Percentiles rank a stretch among this genome's conserved stretches.
Evolutionary conservation across 2,329 filamentous ascomycete species (phyloP).

Genomic region (Arthrobotrys sphaeroides): DNA sequence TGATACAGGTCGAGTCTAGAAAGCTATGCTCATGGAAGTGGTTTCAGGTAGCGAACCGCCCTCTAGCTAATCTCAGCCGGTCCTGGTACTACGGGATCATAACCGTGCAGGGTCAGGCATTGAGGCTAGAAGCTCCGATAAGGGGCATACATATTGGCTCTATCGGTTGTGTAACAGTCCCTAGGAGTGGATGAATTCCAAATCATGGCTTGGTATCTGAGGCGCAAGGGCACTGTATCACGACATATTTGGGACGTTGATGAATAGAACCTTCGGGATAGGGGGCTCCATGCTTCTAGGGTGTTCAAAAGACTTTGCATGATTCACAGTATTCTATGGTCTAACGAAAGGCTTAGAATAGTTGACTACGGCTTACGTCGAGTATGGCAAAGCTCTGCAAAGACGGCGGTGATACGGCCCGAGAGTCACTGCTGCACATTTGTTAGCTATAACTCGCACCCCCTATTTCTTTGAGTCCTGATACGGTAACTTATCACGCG

Average conservation of each 20-base stretch:
- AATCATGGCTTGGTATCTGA: background rate
- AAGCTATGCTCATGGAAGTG: background rate
- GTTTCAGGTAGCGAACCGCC: conserved; percentile 24
- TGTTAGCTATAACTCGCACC: background rate
- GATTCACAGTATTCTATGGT: background rate
- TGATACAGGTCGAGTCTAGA: background rate
- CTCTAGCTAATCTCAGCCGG: background rate
- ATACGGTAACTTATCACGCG: conserved; percentile 16
- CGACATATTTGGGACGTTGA: background rate
- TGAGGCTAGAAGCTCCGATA: background rate
- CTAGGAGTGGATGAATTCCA: conserved; percentile 11
- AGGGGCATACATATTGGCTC: background rate
- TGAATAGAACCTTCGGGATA: background rate
- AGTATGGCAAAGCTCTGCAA: background rate
- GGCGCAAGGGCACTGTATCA: background rate
- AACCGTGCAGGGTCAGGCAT: background rate
- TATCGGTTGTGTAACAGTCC: conserved; percentile 17
- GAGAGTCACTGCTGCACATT: background rate
- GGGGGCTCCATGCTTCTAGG: background rate
- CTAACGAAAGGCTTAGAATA: background rate
- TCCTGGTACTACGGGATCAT: background rate
- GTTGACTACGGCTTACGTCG: background rate
- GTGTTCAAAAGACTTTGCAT: background rate
- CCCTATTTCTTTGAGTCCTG: background rate
- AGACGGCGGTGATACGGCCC: background rate